Percentiles rank a stretch among this genome's conserved stretches.
These are phyloP conservation scores for Populus tremula DNA, from an alignment of 345 rosid genomes.

Conservation along the genomic window DNA sequence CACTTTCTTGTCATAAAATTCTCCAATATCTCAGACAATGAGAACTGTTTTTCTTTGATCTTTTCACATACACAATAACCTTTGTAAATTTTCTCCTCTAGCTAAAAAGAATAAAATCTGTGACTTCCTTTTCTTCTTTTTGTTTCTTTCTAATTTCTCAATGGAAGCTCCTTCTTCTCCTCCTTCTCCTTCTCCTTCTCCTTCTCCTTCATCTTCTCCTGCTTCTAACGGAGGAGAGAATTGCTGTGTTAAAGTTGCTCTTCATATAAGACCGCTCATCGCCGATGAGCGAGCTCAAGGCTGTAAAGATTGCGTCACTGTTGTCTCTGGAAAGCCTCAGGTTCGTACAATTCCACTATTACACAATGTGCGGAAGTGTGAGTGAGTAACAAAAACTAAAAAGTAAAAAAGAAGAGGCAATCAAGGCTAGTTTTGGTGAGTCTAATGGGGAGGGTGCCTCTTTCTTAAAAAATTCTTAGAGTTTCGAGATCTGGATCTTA, in stretches of 20 bases:
- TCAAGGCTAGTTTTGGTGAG: not conserved
- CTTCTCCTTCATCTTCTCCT: slow-evolving; percentile 10
- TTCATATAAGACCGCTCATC: slow-evolving; percentile 93
- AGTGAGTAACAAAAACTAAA: not conserved
- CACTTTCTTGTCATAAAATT: slow-evolving; percentile 41
- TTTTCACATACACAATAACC: not conserved
- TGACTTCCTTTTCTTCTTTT: not conserved
- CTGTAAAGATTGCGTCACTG: slow-evolving; percentile 91
- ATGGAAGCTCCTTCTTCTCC: slow-evolving; percentile 30
- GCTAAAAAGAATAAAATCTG: not conserved
- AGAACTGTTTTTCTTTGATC: slow-evolving; percentile 24
- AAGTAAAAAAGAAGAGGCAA: not conserved
- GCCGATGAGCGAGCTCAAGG: slow-evolving; percentile 90
- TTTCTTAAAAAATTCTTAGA: not conserved
- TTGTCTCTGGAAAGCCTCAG: slow-evolving; percentile 91
- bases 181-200: slow-evolving; percentile 16
- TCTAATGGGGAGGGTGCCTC: not conserved
- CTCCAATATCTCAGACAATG: slow-evolving; percentile 32
- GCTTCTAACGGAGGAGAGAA: slow-evolving; percentile 59
- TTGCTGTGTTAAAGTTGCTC: slow-evolving; percentile 95
- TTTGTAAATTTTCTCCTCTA: not conserved
- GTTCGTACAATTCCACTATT: slow-evolving; percentile 33
- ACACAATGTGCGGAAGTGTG: slow-evolving; percentile 4
- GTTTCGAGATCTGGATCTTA: slow-evolving; percentile 51
- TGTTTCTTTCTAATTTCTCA: not conserved